These are phyloP conservation scores for Dendrocalamus latiflorus DNA, from an alignment of 202 grass and related monocot species.

Conservation along the genomic window DNA sequence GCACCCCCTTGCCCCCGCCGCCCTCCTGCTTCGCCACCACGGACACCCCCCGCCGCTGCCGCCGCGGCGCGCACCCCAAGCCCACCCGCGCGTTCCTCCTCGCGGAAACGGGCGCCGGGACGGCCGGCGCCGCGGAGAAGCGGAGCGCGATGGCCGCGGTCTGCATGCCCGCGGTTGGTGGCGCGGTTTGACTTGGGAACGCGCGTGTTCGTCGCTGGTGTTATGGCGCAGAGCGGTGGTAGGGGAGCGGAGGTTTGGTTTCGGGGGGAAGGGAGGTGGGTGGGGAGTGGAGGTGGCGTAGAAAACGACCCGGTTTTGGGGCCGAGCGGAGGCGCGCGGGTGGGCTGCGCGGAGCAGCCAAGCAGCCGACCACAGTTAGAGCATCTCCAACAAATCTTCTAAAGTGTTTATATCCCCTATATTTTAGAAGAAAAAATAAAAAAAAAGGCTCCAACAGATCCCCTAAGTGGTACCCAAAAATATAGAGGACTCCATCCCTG, in stretches of 20 bases:
- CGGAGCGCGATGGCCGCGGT: conserved; percentile 7
- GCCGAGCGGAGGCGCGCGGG: too few relatives aligned
- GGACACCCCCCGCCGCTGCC: background rate
- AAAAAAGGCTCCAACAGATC: too few relatives aligned
- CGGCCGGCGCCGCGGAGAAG: background rate
- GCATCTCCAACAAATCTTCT: too few relatives aligned
- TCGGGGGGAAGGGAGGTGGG: background rate
- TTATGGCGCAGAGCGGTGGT: background rate
- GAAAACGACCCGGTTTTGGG: background rate
- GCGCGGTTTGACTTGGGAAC: background rate
- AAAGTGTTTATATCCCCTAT: too few relatives aligned
- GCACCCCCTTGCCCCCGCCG: conserved; percentile 59
- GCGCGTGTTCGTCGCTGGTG: background rate
- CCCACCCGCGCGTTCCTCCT: background rate
- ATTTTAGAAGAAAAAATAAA: too few relatives aligned
- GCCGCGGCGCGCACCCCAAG: conserved; percentile 14
- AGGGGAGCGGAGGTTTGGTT: background rate
- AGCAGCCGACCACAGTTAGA: background rate
- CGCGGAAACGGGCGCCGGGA: background rate
- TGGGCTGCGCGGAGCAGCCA: background rate
- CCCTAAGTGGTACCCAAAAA: too few relatives aligned
- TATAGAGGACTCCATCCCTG: too few relatives aligned
- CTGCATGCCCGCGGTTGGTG: conserved; percentile 23
- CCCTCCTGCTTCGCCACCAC: conserved; percentile 47
- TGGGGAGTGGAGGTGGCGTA: background rate